Percentiles rank a stretch among this genome's conserved stretches.
Evolutionary conservation across 768 basidiomycete genomes (phyloP).

Genomic region (Leucosporidium creatinivorum): DNA sequence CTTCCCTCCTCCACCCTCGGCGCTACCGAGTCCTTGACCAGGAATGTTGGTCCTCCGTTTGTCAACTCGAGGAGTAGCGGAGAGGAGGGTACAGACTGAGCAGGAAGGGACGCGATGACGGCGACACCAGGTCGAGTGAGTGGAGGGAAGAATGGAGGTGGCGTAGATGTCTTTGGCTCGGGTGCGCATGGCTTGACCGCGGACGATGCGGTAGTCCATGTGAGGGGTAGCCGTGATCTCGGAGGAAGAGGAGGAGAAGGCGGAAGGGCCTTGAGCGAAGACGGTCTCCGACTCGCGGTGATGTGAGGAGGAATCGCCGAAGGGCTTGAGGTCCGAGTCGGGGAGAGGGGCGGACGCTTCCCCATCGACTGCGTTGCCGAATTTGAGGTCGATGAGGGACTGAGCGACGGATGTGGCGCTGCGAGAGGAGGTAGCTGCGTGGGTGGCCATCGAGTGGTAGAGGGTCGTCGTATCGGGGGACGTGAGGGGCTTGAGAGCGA

Average conservation of each 20-base stretch:
- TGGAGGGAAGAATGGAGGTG: conserved; percentile 10
- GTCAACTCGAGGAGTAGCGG: not conserved
- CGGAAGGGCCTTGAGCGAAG: not conserved
- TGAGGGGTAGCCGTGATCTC: conserved; percentile 25
- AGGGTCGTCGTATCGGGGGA: conserved; percentile 25
- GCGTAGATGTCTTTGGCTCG: conserved; percentile 31
- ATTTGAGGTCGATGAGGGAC: conserved; percentile 32
- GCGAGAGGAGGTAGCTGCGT: not conserved
- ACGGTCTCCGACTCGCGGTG: conserved; percentile 7
- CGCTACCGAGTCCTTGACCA: not conserved
- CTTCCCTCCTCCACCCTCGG: conserved; percentile 19
- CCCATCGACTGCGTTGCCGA: conserved; percentile 18
- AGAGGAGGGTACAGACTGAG: conserved; percentile 15
- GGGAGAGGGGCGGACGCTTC: not conserved
- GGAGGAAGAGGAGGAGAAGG: not conserved
- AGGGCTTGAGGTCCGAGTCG: conserved; percentile 6
- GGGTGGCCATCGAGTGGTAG: conserved; percentile 7
- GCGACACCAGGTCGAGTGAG: conserved; percentile 24
- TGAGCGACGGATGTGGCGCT: conserved; percentile 20
- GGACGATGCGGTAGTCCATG: conserved; percentile 36
- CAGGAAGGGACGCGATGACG: conserved; percentile 28
- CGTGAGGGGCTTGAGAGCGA: conserved; percentile 21
- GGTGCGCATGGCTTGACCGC: conserved; percentile 27
- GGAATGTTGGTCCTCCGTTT: conserved; percentile 10
- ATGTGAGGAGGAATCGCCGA: not conserved